Percentiles rank a stretch among this genome's conserved stretches.
Evolutionary conservation across 768 basidiomycete genomes (phyloP).

Genomic region (Lanmaoa rubissima): DNA sequence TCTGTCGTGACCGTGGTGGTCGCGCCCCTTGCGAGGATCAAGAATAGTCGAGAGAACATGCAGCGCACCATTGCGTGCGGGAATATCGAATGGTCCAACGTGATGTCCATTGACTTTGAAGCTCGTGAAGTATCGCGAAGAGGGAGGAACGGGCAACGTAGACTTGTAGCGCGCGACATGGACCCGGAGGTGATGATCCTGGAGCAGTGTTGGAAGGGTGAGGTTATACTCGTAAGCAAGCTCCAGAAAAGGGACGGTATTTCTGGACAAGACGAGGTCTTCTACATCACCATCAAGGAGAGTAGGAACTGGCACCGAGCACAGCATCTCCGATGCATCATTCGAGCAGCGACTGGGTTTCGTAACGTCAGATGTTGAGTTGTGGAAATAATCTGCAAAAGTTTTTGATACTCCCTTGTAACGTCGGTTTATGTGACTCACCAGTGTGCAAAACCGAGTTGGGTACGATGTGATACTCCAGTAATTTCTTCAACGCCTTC

Average conservation of each 20-base stretch:
- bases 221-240: slow-evolving; percentile 13
- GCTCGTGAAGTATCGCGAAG: slow-evolving; percentile 6
- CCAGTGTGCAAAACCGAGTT: slow-evolving; percentile 5
- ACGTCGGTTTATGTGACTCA: neutral
- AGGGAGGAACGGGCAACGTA: neutral
- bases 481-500: slow-evolving; percentile 12
- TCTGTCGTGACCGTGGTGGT: neutral
- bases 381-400: slow-evolving; percentile 13
- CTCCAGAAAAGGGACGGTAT: neutral
- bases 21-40: slow-evolving; percentile 8
- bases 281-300: neutral
- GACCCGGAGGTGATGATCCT: neutral
- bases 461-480: slow-evolving; percentile 15
- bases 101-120: slow-evolving; percentile 10
- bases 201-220: slow-evolving; percentile 14
- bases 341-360: neutral
- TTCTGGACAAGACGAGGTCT: neutral
- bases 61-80: slow-evolving; percentile 15
- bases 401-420: neutral
- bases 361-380: neutral
- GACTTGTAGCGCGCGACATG: slow-evolving; percentile 13
- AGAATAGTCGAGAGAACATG: slow-evolving; percentile 12
- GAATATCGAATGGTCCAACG: slow-evolving; percentile 10
- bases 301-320: neutral
- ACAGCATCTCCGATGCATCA: neutral